Percentiles rank a stretch among this genome's conserved stretches.
Conservation (phyloP, 2,329 filamentous ascomycete genomes). For the Ophiostoma populinum region DNA sequence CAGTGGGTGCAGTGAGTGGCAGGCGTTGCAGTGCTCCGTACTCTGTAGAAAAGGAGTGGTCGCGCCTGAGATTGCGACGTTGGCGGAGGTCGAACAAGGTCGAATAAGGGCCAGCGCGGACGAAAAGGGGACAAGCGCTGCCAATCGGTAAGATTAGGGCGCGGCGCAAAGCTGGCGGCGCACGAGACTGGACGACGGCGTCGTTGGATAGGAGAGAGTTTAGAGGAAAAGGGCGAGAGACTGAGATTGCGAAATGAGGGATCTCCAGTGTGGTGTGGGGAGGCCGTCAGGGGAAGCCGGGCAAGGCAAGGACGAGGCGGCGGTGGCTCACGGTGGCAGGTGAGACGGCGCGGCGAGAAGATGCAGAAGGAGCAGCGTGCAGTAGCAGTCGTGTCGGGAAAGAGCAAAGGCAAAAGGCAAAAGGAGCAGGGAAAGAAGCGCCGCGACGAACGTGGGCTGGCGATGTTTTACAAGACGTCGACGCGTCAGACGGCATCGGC, state of each 20-base stretch:
- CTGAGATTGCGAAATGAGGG: background rate
- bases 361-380: background rate
- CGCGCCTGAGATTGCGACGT: background rate
- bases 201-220: background rate
- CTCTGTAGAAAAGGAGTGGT: background rate
- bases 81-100: background rate
- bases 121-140: conserved; percentile 5
- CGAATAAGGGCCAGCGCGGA: too few species aligned
- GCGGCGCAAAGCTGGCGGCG: too few species aligned
- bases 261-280: background rate
- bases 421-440: background rate
- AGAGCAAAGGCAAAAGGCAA: background rate
- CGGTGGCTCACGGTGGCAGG: too few species aligned
- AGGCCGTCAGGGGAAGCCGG: too few species aligned
- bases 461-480: background rate
- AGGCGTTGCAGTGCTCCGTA: too few species aligned
- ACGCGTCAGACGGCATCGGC: too few species aligned
- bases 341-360: too few species aligned
- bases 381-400: background rate
- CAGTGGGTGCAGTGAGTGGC: too few species aligned
- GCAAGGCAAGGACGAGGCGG: background rate
- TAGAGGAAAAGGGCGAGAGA: background rate
- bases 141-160: conserved; percentile 7
- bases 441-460: background rate
- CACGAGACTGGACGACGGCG: too few species aligned